Base-by-base conservation (phyloP, 805 yeast species). In the Jamesozyma hellenica region DNA sequence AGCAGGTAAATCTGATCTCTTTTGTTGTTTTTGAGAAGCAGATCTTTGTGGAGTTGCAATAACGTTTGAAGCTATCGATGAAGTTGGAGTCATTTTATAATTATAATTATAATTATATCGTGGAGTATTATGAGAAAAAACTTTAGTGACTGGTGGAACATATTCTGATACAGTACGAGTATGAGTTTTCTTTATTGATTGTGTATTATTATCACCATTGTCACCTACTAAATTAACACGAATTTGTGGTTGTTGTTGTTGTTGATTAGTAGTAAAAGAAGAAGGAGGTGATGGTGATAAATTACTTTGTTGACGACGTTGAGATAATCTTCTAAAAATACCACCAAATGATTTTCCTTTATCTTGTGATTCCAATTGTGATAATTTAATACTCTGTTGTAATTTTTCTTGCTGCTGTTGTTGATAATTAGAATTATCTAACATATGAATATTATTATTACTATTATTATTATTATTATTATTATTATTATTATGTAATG, bases 81-180 rank as follows among this genome's bases (percentile, higher is more conserved):
- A 5, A 23, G 26, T 23, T 30, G 35, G 33, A 12, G 3, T 28
- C 5, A 21, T 21, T 21, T 21, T 21, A 9, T 13, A 13, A 15
- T 16, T 18, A 26, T 32, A n/a, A 12, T 16, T 38, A 9, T 32
- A 11, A 14, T 31, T 31, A 12, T 38, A 18, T 4, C 10, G 4
- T 32, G 36, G 25, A 34, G 35, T 21, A 14, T 29, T 14, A 37
- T 68, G 61, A 2, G 69, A 60, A 41, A 67, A 68, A 10, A 41
- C 39, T 34, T 45, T 49, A 23, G 50, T 36, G 1, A 50, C 43
- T 18, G 54, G 34, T 12, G 65, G 61, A 4, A 51, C 56, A 39
- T 59, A 56, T 40, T 61, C 65, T 3, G 65, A 61, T 1, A 73
- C 75, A 8, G 75, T 55, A 45, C 63, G 55, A 13, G 58, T 44